phyloP scores from a whole-genome alignment of 2,329 filamentous ascomycete species.

The Delphinella strobiligena region DNA sequence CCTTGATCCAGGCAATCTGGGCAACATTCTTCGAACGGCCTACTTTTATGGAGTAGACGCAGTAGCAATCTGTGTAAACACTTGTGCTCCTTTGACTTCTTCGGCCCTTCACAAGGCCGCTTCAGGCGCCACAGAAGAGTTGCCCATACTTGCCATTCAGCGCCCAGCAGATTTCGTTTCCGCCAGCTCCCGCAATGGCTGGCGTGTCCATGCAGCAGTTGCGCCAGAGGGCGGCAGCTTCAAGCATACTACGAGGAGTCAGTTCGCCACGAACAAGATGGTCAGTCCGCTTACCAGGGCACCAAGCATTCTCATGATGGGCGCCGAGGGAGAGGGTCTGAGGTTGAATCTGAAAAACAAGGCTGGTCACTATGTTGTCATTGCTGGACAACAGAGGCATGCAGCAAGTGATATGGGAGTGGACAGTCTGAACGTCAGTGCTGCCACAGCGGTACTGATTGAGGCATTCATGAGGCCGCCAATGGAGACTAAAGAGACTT shows the following conservation, averaged over 20 bases:
- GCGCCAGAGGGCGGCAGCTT: conserved; percentile 20
- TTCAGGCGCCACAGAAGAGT: conserved; percentile 71
- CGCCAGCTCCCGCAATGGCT: conserved; percentile 57
- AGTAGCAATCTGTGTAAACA: conserved; percentile 61
- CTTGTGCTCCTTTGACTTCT: conserved; percentile 60
- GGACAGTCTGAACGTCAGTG: conserved; percentile 89
- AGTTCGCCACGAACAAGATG: conserved; percentile 4
- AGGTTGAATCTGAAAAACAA: conserved; percentile 49
- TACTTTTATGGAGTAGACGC: conserved; percentile 85
- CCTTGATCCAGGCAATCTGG: conserved; percentile 74
- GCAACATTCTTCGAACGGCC: conserved; percentile 76
- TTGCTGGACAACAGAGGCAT: conserved; percentile 29
- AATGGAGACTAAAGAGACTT: conserved; percentile 1
- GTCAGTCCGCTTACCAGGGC: conserved; percentile 3
- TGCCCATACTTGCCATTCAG: conserved; percentile 59
- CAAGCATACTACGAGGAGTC: not conserved
- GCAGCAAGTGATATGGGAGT: conserved; percentile 42
- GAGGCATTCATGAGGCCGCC: conserved; percentile 49
- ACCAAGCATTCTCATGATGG: conserved; percentile 71
- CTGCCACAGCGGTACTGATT: conserved; percentile 68
- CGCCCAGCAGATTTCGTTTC: conserved; percentile 59
- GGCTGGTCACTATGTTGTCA: conserved; percentile 53
- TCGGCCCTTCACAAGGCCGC: conserved; percentile 78
- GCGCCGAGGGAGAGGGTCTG: conserved; percentile 68
- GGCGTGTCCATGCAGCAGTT: conserved; percentile 71